Conservation (phyloP, 768 basidiomycete genomes). For the Amyloporia xantha region DNA sequence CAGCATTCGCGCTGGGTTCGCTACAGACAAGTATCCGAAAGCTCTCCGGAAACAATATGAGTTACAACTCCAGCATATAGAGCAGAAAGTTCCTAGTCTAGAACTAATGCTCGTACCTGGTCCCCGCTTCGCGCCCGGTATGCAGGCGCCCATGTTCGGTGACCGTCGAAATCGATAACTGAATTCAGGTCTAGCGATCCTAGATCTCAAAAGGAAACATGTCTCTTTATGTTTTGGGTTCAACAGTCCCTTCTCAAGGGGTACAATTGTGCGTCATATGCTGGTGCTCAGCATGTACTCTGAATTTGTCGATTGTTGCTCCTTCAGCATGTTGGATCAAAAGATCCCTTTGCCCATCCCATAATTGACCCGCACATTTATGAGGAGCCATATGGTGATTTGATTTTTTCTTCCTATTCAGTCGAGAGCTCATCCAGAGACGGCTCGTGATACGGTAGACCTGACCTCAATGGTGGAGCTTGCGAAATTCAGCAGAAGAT, state of each 20-base stretch:
- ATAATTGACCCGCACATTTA: slow-evolving; percentile 24
- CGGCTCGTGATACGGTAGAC: slow-evolving; percentile 11
- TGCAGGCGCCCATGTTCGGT: too few species aligned
- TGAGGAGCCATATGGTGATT: slow-evolving; percentile 19
- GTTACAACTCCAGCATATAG: slow-evolving; percentile 10
- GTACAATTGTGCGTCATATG: slow-evolving; percentile 23
- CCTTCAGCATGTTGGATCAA: slow-evolving; percentile 20
- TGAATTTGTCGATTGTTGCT: too few species aligned
- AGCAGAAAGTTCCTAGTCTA: slow-evolving; percentile 7
- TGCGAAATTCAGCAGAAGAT: slow-evolving; percentile 17
- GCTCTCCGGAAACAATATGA: slow-evolving; percentile 15
- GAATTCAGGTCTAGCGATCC: slow-evolving; percentile 19
- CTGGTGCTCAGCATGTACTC: too few species aligned
- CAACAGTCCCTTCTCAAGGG: slow-evolving; percentile 24
- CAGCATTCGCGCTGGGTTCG: slow-evolving; percentile 14
- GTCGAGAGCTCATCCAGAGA: too few species aligned
- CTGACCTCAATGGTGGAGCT: slow-evolving; percentile 17
- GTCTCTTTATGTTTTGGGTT: slow-evolving; percentile 18
- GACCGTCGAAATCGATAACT: too few species aligned
- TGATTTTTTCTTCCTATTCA: too few species aligned
- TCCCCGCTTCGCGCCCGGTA: slow-evolving; percentile 4
- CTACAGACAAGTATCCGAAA: neutral
- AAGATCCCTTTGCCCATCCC: slow-evolving; percentile 18
- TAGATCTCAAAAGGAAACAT: slow-evolving; percentile 19
- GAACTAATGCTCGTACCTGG: slow-evolving; percentile 11